These are phyloP conservation scores for Citrus medica DNA, from an alignment of 345 rosid species.

Conservation along the genomic window DNA sequence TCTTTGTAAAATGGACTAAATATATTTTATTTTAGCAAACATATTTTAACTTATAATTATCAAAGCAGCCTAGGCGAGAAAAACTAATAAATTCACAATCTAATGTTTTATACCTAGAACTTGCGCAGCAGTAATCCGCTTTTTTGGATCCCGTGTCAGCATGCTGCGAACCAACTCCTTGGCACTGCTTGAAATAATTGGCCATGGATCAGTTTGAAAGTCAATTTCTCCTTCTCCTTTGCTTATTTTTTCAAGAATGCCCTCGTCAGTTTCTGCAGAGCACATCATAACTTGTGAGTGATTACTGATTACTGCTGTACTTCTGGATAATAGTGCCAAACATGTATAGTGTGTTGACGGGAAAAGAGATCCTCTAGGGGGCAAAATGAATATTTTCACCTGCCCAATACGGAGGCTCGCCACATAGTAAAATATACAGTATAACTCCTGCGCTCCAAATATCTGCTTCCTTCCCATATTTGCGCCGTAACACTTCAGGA, in stretches of 20 bases:
- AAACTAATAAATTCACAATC: neutral
- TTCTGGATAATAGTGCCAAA: neutral
- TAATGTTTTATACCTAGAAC: slow-evolving; percentile 50
- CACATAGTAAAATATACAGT: slow-evolving; percentile 78
- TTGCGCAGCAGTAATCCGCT: slow-evolving; percentile 63
- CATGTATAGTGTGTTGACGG: neutral
- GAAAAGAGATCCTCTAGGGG: neutral
- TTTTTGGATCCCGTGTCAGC: slow-evolving; percentile 69
- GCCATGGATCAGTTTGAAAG: slow-evolving; percentile 77
- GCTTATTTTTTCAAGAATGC: slow-evolving; percentile 70
- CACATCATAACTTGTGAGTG: neutral
- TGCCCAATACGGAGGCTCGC: slow-evolving; percentile 96
- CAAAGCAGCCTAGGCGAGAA: neutral
- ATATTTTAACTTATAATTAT: neutral
- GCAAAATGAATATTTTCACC: slow-evolving; percentile 33
- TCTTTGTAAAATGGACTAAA: no score
- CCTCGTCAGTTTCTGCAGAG: slow-evolving; percentile 67
- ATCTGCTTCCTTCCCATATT: slow-evolving; percentile 77
- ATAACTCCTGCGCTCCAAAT: slow-evolving; percentile 93
- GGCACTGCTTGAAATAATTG: slow-evolving; percentile 67
- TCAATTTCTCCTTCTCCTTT: slow-evolving; percentile 55
- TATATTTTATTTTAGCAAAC: no score
- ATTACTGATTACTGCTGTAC: neutral
- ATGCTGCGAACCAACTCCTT: slow-evolving; percentile 73
- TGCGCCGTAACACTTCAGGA: slow-evolving; percentile 73